phyloP scores from a whole-genome alignment of 2,329 filamentous ascomycete species.

The Immersiporthe knoxdaviesiana region DNA sequence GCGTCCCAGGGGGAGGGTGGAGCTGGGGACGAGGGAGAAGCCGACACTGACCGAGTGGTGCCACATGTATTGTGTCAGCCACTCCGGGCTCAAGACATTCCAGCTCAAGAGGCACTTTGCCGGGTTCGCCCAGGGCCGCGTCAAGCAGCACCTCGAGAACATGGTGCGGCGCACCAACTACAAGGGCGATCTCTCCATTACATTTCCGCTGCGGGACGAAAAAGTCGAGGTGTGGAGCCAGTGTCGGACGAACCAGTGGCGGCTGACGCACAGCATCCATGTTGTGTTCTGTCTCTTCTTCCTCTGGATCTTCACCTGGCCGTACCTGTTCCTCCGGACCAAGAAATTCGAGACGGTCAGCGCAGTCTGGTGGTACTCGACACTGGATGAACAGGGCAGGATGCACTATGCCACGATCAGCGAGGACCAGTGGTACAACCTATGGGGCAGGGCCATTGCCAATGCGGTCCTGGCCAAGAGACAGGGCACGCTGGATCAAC shows the following conservation, averaged over 20 bases:
- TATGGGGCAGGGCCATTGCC: slow-evolving; percentile 64
- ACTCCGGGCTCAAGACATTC: slow-evolving; percentile 61
- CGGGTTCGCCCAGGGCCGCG: slow-evolving; percentile 61
- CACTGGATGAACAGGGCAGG: slow-evolving; percentile 37
- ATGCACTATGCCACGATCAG: slow-evolving; percentile 57
- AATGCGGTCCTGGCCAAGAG: slow-evolving; percentile 62
- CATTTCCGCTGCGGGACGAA: slow-evolving; percentile 61
- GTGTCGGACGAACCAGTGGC: slow-evolving; percentile 65
- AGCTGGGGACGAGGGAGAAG: slow-evolving; percentile 44
- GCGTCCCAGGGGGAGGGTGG: slow-evolving; percentile 46
- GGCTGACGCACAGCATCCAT: slow-evolving; percentile 64
- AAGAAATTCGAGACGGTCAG: slow-evolving; percentile 67
- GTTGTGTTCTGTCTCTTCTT: slow-evolving; percentile 69
- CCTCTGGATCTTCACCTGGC: slow-evolving; percentile 72
- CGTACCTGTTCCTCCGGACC: slow-evolving; percentile 68
- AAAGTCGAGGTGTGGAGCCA: slow-evolving; percentile 67
- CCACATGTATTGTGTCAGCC: slow-evolving; percentile 65
- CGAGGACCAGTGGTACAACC: slow-evolving; percentile 64
- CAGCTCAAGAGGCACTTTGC: slow-evolving; percentile 54
- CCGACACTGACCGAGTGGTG: slow-evolving; percentile 65
- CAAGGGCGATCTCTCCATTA: slow-evolving; percentile 61
- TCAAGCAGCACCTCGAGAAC: slow-evolving; percentile 56
- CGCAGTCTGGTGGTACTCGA: slow-evolving; percentile 63
- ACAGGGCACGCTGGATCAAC: slow-evolving; percentile 58
- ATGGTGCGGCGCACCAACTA: slow-evolving; percentile 69